phyloP scores from a whole-genome alignment of 768 basidiomycete genomes.

The Lentinula raphanica region DNA sequence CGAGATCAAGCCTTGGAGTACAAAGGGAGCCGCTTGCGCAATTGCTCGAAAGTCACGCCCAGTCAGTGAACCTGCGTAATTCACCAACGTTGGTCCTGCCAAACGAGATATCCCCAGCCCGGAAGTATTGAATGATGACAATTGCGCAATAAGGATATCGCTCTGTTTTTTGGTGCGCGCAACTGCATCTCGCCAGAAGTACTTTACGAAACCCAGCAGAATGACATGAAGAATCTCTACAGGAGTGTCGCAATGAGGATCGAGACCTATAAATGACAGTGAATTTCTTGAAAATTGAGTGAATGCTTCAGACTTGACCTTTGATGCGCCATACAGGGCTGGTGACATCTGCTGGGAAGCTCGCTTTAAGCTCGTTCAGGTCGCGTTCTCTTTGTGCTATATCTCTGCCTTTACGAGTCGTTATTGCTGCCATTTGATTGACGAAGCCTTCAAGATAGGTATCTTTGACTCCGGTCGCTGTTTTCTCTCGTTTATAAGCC shows the following conservation, averaged over 20 bases:
- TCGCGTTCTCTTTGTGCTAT: too few relatives aligned
- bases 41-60: conserved; percentile 29
- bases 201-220: conserved; percentile 42
- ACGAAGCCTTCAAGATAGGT: too few relatives aligned
- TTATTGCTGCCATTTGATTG: too few relatives aligned
- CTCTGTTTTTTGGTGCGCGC: conserved; percentile 21
- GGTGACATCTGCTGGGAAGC: too few relatives aligned
- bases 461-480: too few relatives aligned
- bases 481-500: too few relatives aligned
- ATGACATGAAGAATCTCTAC: conserved; percentile 23
- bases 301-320: too few relatives aligned
- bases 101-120: conserved; percentile 28
- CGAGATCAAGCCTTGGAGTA: conserved; percentile 31
- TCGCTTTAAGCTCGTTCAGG: too few relatives aligned
- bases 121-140: conserved; percentile 24
- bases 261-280: conserved; percentile 32
- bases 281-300: too few relatives aligned
- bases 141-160: conserved; percentile 18
- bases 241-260: conserved; percentile 39
- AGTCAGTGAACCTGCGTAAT: conserved; percentile 31
- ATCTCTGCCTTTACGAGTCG: too few relatives aligned
- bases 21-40: conserved; percentile 31
- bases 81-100: conserved; percentile 26
- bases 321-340: conserved; percentile 31
- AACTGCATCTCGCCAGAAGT: conserved; percentile 39